Conservation (phyloP, 495 filamentous ascomycete species). For the Talaromyces ruber region DNA sequence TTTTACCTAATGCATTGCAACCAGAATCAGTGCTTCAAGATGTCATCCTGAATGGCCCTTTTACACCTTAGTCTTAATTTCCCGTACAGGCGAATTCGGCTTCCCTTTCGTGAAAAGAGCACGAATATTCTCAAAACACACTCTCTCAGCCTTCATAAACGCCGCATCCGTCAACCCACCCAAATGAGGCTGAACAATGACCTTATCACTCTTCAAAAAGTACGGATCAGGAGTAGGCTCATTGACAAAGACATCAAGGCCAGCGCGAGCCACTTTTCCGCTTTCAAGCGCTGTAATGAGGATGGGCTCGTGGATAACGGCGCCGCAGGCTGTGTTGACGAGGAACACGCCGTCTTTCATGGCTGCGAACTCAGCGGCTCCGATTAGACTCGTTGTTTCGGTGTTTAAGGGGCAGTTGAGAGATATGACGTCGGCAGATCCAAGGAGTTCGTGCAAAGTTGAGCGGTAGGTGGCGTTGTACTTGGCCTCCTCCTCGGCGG, state of each 20-base stretch:
- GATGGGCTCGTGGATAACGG: conserved; percentile 49
- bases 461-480: conserved; percentile 10
- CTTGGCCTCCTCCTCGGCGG: conserved; percentile 21
- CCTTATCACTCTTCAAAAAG: conserved; percentile 12
- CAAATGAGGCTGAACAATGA: conserved; percentile 15
- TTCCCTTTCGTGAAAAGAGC: conserved; percentile 24
- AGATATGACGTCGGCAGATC: conserved; percentile 50
- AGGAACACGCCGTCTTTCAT: conserved; percentile 58
- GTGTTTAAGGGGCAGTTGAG: conserved; percentile 57
- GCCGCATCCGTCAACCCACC: conserved; percentile 25
- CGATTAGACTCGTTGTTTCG: conserved; percentile 31
- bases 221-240: conserved; percentile 44
- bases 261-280: conserved; percentile 40
- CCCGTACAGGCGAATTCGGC: conserved; percentile 21
- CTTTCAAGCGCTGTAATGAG: conserved; percentile 42
- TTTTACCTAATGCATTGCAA: neutral
- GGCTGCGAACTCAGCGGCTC: conserved; percentile 38
- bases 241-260: conserved; percentile 52
- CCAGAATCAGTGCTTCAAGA: neutral
- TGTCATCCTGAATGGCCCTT: neutral
- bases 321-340: conserved; percentile 54
- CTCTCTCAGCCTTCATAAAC: conserved; percentile 22
- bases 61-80: neutral
- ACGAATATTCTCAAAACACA: conserved; percentile 32
- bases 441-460: conserved; percentile 29